Base-by-base conservation (phyloP, 1,284 basidiomycete species). In the Fomitiporia mediterranea region DNA sequence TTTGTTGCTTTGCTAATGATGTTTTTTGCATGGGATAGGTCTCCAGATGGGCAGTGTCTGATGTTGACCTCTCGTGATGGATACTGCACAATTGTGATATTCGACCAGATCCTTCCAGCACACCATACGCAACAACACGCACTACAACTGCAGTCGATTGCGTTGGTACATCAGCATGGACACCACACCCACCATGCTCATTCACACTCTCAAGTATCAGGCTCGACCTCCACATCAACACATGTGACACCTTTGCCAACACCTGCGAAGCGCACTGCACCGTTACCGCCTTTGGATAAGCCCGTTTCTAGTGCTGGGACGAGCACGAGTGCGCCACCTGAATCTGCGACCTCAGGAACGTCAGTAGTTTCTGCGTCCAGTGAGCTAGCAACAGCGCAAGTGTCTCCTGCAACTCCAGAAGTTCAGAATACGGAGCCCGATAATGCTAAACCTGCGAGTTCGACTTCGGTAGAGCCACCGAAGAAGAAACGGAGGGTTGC, bases 51-150 rank as follows among this genome's bases (percentile, higher is more conserved):
- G 0, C 94, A 98, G 70, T 85, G 89, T 37, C 79, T 99, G 37
- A 84, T 98, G 62, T 81, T 98, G 44, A 90, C 94, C 0, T 93
- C 94, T 0, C 85, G 93, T 28, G 96, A 99, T 68, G 96, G 96
- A 1, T 99, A 98, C 72, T 99, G 97, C 74, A 97, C 96, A 0
- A 81, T 98, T 56, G 82, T 97, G 56, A 84, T 89, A 30, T 89
- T 95, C 63, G 91, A 93, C 66, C 96, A 98, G 71, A 86, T 97
- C 50, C 82, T 98, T 1, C 82, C 89, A 0, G 81, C 86, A 2
- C 81, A 94, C 67, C 86, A 91, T 59, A 93, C 86, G 0, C 93
- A 95, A 66, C 93, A 94, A 66, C 88, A 91, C 60, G 83, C 88
- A 4, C 79, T 94, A 7, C 92, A 94, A 70, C 74, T 94, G 35